A percentile compares a stretch with the other conserved stretches of the same genome.
Conservation (phyloP, 75 land plant genomes). For the Cunninghamia lanceolata region DNA sequence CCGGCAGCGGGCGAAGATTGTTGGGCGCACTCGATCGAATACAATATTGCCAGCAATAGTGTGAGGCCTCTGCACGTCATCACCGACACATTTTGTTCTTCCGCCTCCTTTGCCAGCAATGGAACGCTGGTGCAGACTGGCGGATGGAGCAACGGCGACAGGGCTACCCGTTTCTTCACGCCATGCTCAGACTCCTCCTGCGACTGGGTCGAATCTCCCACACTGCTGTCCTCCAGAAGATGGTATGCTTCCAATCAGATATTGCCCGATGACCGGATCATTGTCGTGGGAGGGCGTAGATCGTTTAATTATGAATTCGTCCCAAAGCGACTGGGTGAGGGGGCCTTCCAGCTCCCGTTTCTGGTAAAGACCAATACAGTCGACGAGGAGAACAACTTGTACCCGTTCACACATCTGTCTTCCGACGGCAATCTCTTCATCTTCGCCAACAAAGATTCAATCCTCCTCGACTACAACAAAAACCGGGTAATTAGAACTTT, state of each 20-base stretch:
- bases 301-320: constrained; percentile 37
- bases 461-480: constrained; percentile 41
- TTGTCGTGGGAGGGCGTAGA: constrained; percentile 35
- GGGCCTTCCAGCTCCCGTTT: constrained; percentile 27
- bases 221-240: constrained; percentile 38
- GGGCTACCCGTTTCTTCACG: constrained; percentile 6
- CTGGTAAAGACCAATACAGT: constrained; percentile 14
- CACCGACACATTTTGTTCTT: constrained; percentile 30
- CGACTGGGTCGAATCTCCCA: constrained; percentile 36
- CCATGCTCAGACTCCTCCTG: constrained; percentile 8
- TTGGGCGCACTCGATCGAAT: constrained; percentile 43
- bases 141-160: constrained; percentile 18
- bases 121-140: constrained; percentile 28
- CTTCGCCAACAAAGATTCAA: constrained; percentile 59
- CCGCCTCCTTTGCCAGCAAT: constrained; percentile 17
- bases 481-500: constrained; percentile 25
- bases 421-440: constrained; percentile 45
- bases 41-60: constrained; percentile 12
- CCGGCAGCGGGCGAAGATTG: constrained; percentile 20
- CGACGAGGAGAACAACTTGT: constrained; percentile 34
- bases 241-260: constrained; percentile 44
- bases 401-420: constrained; percentile 41
- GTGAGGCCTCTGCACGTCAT: constrained; percentile 20
- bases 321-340: constrained; percentile 17
- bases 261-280: constrained; percentile 41